Base-by-base conservation (phyloP, 495 filamentous ascomycete genomes). In the Aspergillus saccharolyticus region DNA sequence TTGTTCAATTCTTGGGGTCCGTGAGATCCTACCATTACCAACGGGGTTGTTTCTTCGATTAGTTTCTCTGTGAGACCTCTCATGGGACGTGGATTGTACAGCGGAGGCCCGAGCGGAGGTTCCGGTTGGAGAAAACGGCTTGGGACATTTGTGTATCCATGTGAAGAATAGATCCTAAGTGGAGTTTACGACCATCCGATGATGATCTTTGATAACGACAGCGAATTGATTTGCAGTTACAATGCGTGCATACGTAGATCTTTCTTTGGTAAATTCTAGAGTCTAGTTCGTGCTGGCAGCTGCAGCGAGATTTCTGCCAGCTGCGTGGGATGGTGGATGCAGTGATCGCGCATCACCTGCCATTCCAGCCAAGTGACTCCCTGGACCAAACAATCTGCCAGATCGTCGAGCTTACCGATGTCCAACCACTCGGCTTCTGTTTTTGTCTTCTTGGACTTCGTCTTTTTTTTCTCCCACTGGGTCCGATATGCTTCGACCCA, bases 371-470 rank as follows among this genome's bases (percentile, higher is more conserved):
- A 96, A 10, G 90, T 87, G 59, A 91, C 73, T 0, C 87, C 94
- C 73, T 97, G 93, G 59, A 96, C 64, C 28, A 97, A 70, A 69
- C 88, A 89, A 80, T 97, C 93, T 6, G 91, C 89, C 59, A 97
- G 74, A 78, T 97, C 93, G 74, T 97, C 93, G 61, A 96, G 64
- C 69, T 97, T 97, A 18, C 68, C 73, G 28, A 78, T 61, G 56
- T 68, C 63, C 44, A 42, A 24, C 12, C 17, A 19, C 21, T 15
- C 28, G 30, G 60, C 59, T 14, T 64, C 59, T 43, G 62, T 61
- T 19, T 5, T 53, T 22, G 33, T 51, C 44, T 45, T 21, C 50
- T 61, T 54, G 54, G 48, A 14, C 53, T 59, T 43, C 56, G 33
- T 17, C 43, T 28, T 43, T 43, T 44, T 61, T 21, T 61, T 63